phyloP scores from a whole-genome alignment of 108 stramenopile genomes.

The Fragilariopsis cylindrus region DNA sequence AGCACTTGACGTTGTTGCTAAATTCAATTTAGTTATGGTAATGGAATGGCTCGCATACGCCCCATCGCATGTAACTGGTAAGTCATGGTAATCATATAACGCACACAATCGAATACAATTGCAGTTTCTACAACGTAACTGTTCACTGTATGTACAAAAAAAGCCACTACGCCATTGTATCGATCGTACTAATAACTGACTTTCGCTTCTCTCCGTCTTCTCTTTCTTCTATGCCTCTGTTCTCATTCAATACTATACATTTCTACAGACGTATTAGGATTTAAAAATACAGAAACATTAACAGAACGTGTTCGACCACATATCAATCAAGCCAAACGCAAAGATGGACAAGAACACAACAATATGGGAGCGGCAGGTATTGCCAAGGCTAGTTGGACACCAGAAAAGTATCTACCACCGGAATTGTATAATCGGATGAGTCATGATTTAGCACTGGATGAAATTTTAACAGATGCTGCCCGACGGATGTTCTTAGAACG shows the following conservation, averaged over 20 bases:
- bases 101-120: too few species aligned
- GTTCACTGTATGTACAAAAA: too few species aligned
- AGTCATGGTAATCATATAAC: too few species aligned
- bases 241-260: too few species aligned
- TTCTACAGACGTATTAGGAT: constrained; percentile 56
- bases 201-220: too few species aligned
- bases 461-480: constrained; percentile 77
- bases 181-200: too few species aligned
- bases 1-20: constrained; percentile 67
- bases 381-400: constrained; percentile 71
- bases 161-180: too few species aligned
- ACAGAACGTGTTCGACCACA: constrained; percentile 78
- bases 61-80: constrained; percentile 38
- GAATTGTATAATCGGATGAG: constrained; percentile 71
- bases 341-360: constrained; percentile 80
- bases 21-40: constrained; percentile 69
- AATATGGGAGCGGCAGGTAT: constrained; percentile 68
- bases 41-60: constrained; percentile 89
- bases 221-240: too few species aligned
- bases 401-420: constrained; percentile 60
- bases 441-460: constrained; percentile 77
- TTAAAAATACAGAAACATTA: constrained; percentile 56
- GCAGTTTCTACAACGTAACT: too few species aligned
- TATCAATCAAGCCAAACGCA: constrained; percentile 59
- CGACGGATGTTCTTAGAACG: constrained; percentile 79